phyloP scores from a whole-genome alignment of 768 basidiomycete genomes.

The Russula compacta region DNA sequence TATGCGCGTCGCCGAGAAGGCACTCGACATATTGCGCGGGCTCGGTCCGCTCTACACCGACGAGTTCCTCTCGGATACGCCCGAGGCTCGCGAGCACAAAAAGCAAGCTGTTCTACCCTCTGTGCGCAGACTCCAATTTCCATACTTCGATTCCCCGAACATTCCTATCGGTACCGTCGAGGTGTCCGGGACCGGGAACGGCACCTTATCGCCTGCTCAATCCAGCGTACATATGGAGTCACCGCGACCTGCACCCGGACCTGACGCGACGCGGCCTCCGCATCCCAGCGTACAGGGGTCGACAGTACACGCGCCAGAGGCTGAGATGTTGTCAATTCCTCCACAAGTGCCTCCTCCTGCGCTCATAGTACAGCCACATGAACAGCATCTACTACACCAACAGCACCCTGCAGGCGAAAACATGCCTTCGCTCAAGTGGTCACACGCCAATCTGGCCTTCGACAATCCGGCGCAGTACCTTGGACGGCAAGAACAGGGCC shows the following conservation, averaged over 20 bases:
- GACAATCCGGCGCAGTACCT: background rate
- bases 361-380: background rate
- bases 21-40: constrained; percentile 50
- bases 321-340: background rate
- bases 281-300: background rate
- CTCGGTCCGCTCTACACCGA: constrained; percentile 59
- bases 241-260: background rate
- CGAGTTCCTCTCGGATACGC: constrained; percentile 37
- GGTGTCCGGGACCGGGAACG: background rate
- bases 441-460: background rate
- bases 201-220: constrained; percentile 3
- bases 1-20: constrained; percentile 55
- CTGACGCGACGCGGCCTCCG: background rate
- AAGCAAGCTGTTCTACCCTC: constrained; percentile 47
- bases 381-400: constrained; percentile 8
- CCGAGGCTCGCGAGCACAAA: constrained; percentile 39
- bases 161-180: constrained; percentile 24
- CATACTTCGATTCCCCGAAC: constrained; percentile 61
- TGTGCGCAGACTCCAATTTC: constrained; percentile 65
- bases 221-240: background rate
- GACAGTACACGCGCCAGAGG: background rate
- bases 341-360: background rate
- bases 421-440: background rate
- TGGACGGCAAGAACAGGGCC: background rate
- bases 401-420: background rate